A percentile compares a stretch with the other conserved stretches of the same genome.
Evolutionary conservation across 306 rosid species (phyloP).

Genomic region (Pyrus bretschneideri): DNA sequence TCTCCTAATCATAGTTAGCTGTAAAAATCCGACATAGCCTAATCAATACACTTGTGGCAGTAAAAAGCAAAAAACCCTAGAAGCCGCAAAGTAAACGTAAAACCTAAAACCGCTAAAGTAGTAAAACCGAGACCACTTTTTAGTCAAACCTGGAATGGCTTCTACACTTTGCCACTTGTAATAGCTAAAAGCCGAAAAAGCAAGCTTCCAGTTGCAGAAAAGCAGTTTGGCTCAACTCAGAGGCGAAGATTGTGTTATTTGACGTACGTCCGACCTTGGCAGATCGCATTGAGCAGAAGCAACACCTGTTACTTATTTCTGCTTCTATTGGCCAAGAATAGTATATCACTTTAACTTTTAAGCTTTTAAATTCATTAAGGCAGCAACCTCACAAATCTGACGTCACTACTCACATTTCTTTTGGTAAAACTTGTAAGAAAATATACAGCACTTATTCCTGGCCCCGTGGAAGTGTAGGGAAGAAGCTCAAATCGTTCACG

Average conservation of each 20-base stretch:
- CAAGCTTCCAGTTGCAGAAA: not conserved
- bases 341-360: too few species aligned
- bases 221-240: not conserved
- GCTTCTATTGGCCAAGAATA: too few species aligned
- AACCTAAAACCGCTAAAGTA: not conserved
- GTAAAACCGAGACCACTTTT: not conserved
- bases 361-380: too few species aligned
- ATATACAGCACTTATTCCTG: too few species aligned
- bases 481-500: too few species aligned
- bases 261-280: not conserved
- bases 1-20: not conserved
- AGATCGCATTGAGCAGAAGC: not conserved
- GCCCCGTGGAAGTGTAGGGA: too few species aligned
- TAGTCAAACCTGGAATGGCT: not conserved
- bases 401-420: not conserved
- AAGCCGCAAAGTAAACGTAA: not conserved
- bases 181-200: not conserved
- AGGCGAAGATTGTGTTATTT: not conserved
- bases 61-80: not conserved
- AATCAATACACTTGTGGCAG: not conserved
- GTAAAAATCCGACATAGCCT: not conserved
- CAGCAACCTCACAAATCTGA: not conserved
- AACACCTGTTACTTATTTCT: not conserved
- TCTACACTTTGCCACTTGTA: not conserved
- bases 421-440: not conserved